Evolutionary conservation across 345 rosid species (phyloP).

Genomic region (Cochlearia excelsa): DNA sequence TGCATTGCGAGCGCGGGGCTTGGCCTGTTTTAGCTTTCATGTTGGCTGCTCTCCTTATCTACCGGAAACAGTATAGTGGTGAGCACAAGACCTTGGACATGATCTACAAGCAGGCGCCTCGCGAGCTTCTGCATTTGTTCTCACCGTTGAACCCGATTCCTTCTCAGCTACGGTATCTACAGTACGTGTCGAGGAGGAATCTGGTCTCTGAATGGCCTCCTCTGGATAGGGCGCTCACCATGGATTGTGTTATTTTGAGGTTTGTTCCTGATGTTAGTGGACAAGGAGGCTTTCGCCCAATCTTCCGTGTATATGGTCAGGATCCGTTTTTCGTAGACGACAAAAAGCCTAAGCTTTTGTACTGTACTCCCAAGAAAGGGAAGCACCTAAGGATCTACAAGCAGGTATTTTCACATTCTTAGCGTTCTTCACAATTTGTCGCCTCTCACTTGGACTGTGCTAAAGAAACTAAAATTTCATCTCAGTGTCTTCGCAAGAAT

Average conservation of each 20-base stretch:
- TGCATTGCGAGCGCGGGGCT: constrained; percentile 90
- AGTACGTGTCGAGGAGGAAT: constrained; percentile 88
- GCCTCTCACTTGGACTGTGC: constrained; percentile 7
- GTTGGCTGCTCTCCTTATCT: constrained; percentile 77
- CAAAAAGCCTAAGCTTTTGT: constrained; percentile 52
- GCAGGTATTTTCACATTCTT: constrained; percentile 51
- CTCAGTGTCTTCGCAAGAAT: not conserved
- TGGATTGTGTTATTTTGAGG: constrained; percentile 86
- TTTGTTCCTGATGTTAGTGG: constrained; percentile 66
- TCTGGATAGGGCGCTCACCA: constrained; percentile 73
- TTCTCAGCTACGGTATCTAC: constrained; percentile 83
- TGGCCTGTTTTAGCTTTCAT: constrained; percentile 88
- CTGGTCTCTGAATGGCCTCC: constrained; percentile 92
- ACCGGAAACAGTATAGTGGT: constrained; percentile 76
- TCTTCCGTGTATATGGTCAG: constrained; percentile 83
- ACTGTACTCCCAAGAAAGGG: constrained; percentile 62
- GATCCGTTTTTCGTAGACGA: constrained; percentile 69
- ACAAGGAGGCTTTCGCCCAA: constrained; percentile 80
- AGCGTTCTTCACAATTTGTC: not conserved
- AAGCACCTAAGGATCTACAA: constrained; percentile 61
- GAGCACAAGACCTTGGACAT: constrained; percentile 88
- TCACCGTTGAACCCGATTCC: constrained; percentile 84
- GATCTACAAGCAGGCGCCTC: constrained; percentile 89
- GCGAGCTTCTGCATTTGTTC: constrained; percentile 72
- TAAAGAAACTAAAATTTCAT: not conserved